phyloP scores from a whole-genome alignment of 176 grass and related monocot genomes.

The Otatea glauca region DNA sequence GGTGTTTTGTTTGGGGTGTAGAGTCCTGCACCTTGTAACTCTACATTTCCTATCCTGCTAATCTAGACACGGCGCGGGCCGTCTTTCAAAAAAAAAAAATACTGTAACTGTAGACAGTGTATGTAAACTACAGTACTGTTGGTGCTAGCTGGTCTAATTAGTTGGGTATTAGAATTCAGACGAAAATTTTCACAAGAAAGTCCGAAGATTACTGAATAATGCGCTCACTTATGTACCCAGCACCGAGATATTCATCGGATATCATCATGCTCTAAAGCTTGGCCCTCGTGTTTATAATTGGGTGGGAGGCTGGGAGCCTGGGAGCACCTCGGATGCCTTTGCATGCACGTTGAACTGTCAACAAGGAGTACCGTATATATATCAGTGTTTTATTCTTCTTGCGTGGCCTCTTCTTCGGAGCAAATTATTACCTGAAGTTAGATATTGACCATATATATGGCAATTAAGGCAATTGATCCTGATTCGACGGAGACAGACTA shows the following conservation, averaged over 20 bases:
- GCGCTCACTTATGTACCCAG: neutral
- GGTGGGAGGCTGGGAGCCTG: too few species aligned
- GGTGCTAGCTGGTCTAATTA: neutral
- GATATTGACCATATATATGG: neutral
- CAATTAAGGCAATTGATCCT: neutral
- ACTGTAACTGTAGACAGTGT: too few species aligned
- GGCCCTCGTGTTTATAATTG: neutral
- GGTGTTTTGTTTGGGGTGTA: too few species aligned
- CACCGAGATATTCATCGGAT: neutral
- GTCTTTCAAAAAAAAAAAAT: too few species aligned
- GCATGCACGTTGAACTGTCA: slow-evolving; percentile 27
- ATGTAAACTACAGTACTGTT: neutral
- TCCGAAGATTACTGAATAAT: neutral
- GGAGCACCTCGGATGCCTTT: slow-evolving; percentile 40
- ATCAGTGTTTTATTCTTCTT: neutral
- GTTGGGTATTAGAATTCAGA: neutral
- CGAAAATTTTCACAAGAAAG: neutral
- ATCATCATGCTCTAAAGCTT: neutral
- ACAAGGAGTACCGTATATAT: neutral
- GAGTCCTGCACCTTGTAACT: too few species aligned
- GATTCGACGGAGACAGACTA: slow-evolving; percentile 36
- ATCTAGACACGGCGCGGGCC: too few species aligned
- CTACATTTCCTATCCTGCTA: too few species aligned
- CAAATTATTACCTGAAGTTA: neutral
- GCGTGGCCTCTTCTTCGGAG: neutral